Base-by-base conservation (phyloP, 1,284 basidiomycete species). In the Athelia sp. region DNA sequence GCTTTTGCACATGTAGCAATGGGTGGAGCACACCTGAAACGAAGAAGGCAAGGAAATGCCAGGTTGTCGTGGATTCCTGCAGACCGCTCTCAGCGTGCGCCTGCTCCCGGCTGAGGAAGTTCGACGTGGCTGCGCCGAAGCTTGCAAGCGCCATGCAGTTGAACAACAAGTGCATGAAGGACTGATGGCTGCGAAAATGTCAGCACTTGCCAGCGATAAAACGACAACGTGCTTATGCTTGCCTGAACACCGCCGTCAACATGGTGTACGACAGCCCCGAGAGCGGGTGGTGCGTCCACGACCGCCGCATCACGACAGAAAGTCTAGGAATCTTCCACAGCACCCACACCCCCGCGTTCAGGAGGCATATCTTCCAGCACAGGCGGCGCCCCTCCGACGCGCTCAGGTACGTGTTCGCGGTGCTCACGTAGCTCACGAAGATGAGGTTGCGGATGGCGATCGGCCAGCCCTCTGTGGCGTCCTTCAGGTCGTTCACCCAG, bases 41-140 rank as follows among this genome's bases (percentile, higher is more conserved):
- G 60, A 79, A 88, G 69, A 93, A 89, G 2, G 87, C 85, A 13
- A 88, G 67, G 62, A 92, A 87, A 59, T 93, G 91, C 61, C 80
- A 88, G 17, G 73, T 73, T 11, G 76, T 68, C 2, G 83, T 86
- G 1, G 86, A 78, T 58, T 91, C 82, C 22, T 78, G 72, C 8
- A 81, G 62, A 2, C 62, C 64, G 2, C 73, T 72, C 2, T 68
- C 66, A 6, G 67, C 62, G 43, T 72, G 68, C 29, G 63, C 64
- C 53, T 79, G 75, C 47, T 74, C 70, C 18, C 62, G 62, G 2
- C 67, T 62, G 45, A 87, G 65, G 56, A 79, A 80, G 44, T 73
- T 67, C 26, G 75, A 75, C 2, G 82, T 79, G 8, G 81, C 75
- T 31, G 79, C 74, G 43, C 82, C 87, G 59, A 90, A 90, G 56